Conservation (phyloP, 768 basidiomycete species). For the Phanerodontia chrysosporium region DNA sequence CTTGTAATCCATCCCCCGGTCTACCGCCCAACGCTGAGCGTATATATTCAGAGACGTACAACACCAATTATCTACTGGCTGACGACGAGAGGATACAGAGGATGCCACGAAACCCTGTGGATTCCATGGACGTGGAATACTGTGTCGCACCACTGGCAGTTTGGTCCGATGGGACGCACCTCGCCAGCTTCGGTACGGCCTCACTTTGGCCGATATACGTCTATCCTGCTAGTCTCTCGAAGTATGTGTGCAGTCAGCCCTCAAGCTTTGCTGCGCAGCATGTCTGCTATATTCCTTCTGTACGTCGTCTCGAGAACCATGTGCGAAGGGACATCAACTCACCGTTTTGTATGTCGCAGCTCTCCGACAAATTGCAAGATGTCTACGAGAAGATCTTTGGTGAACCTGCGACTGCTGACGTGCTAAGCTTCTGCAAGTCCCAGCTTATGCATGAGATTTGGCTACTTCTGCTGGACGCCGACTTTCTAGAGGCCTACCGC, state of each 20-base stretch:
- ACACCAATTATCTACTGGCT: conserved; percentile 3
- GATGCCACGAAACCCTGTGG: conserved; percentile 2
- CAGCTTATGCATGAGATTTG: conserved; percentile 30
- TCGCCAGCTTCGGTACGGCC: conserved; percentile 20
- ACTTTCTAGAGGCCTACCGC: conserved; percentile 23
- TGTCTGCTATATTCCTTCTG: conserved; percentile 17
- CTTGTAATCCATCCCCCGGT: too few relatives aligned
- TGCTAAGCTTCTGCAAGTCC: conserved; percentile 28
- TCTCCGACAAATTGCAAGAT: conserved; percentile 32
- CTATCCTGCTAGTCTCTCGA: conserved; percentile 17
- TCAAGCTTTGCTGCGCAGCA: conserved; percentile 8
- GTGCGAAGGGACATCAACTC: not conserved
- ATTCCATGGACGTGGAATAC: conserved; percentile 21
- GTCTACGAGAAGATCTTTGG: conserved; percentile 14
- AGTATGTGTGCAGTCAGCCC: conserved; percentile 15
- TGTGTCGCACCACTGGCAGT: conserved; percentile 4
- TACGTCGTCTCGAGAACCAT: not conserved
- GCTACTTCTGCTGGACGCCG: conserved; percentile 18
- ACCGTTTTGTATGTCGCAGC: conserved; percentile 15
- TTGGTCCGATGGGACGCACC: conserved; percentile 21
- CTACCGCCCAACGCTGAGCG: conserved; percentile 36
- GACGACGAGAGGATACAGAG: conserved; percentile 4
- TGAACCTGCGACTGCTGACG: conserved; percentile 8
- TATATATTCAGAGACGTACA: conserved; percentile 34
- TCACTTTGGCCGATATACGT: conserved; percentile 22